Evolutionary conservation across 2,329 filamentous ascomycete species (phyloP), one percentile per base, ranked within the genome.

Genomic region (Aspergillus felis): DNA sequence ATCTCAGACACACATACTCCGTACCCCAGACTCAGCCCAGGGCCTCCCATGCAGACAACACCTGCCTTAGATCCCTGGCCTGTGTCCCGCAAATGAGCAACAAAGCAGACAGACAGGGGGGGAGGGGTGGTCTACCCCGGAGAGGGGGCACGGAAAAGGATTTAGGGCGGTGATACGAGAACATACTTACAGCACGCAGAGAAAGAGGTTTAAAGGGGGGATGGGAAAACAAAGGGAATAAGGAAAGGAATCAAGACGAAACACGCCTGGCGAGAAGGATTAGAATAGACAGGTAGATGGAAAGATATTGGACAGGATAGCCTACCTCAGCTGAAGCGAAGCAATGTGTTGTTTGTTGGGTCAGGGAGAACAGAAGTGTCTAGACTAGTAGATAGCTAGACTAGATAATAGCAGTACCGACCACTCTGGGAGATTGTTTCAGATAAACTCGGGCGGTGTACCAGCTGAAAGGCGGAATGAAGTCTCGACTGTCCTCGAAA

Each of bases 401-500:
- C 12, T 6, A 32, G 32, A 35, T 35, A 17, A 35, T 35, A 35
- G 32, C 32, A 35, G 32, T 29, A 29, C 28, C 28, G 28, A 29
- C 28, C 12, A 50, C 46, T 44, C 38, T 55, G 53, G 48, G 25
- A 28, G 38, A 41, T 4, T 55, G 56, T 49, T 58, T 58, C 53
- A 58, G 53, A 52, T 52, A 52, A 51, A 56, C 54, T 56, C 50
- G 48, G 42, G 27, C 50, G 41, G 44, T 32, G 44, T 51, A 41
- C 35, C 24, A 46, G 38, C 54, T 38, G 54, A 44, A 51, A 50
- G 20, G 22, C 47, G n/a, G 49, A 50, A 50, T 47, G 9, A 52
- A 28, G 27, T 28, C 27, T 9, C 8, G 46, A 32, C 14, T 38
- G 32, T 50, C 51, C 47, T 47, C 52, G 24, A 44, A 53, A 44